Base-by-base conservation (phyloP, 2,329 filamentous ascomycete species). In the Fonsecaea monophora region DNA sequence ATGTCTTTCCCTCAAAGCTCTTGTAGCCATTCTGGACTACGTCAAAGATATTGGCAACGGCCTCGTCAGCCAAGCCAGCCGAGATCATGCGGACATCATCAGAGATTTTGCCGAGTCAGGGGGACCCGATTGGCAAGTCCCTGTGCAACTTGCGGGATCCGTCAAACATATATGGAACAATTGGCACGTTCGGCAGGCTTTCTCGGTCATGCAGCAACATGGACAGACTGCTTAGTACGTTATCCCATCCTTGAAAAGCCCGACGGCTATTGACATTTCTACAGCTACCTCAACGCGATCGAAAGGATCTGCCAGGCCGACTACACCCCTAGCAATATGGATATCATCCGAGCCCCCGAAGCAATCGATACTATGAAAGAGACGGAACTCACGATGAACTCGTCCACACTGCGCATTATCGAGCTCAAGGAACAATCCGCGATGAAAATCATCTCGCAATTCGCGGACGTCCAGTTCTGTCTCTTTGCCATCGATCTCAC, bases 401-500 rank as follows among this genome's bases (percentile, higher is more conserved):
- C 64, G 12, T 55, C 48, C 2, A 64, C 56, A 30, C 32, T 67
- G n/a, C 60, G 62, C 12, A 42, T 70, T 12, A 45, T 66, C 25
- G 68, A 70, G 38, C 35, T 68, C 60, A 38, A 59, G 13, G 65
- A 68, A 37, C 45, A 60, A 35, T 53, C 62, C 7, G 50, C 55
- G 3, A 48, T 61, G 54, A 62, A 64, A 21, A 62, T 70, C 45
- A 58, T 70, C 25, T 60, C 65, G 57, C 68, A 68, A 34, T 68
- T 68, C 45, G 68, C 66, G 13, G 66, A 64, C 34, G 54, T 68
- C 34, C 58, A 68, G 6, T 67, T 64, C 56, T 68, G 66, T 48
- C 48, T 70, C 18, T 68, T 70, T 53, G 38, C 62, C 32, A 60
- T 70, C 53, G 68, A 70, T 40, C 62, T 68, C 34, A 68, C 66